Conservation (phyloP, 1,284 basidiomycete genomes). For the Omphalotus olearius region DNA sequence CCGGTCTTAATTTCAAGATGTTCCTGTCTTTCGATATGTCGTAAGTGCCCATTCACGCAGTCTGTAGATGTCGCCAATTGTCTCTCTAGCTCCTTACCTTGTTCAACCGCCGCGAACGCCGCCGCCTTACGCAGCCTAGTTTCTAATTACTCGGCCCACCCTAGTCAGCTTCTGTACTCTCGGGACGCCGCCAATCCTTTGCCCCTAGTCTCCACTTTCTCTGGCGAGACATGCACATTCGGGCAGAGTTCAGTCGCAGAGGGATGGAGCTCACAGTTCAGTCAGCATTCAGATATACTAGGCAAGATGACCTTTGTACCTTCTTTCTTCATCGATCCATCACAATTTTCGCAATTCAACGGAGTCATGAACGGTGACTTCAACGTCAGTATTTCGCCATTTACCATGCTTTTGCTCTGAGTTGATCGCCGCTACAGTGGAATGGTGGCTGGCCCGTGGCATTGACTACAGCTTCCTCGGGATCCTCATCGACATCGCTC, state of each 20-base stretch:
- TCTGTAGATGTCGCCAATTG: neutral
- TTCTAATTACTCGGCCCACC: constrained; percentile 49
- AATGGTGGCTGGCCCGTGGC: constrained; percentile 37
- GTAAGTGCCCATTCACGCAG: constrained; percentile 28
- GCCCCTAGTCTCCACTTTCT: constrained; percentile 69
- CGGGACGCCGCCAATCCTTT: constrained; percentile 13
- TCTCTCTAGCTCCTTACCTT: constrained; percentile 21
- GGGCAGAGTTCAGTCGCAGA: constrained; percentile 47
- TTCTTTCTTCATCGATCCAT: constrained; percentile 59
- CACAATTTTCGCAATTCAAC: constrained; percentile 42
- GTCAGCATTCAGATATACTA: constrained; percentile 42
- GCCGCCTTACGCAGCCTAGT: constrained; percentile 57
- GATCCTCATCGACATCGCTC: constrained; percentile 17
- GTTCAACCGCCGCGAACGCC: constrained; percentile 49
- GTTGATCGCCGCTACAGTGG: neutral
- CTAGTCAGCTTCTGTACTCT: constrained; percentile 58
- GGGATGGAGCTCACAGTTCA: constrained; percentile 60
- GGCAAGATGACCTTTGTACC: constrained; percentile 60
- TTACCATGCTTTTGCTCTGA: neutral
- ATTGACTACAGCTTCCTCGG: constrained; percentile 33
- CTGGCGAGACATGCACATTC: constrained; percentile 73
- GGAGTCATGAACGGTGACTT: constrained; percentile 57
- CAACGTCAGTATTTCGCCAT: constrained; percentile 37
- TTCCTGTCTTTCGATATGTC: constrained; percentile 83
- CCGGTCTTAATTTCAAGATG: constrained; percentile 63